Base-by-base conservation (phyloP, 768 basidiomycete genomes). In the Auriculariales sp. region DNA sequence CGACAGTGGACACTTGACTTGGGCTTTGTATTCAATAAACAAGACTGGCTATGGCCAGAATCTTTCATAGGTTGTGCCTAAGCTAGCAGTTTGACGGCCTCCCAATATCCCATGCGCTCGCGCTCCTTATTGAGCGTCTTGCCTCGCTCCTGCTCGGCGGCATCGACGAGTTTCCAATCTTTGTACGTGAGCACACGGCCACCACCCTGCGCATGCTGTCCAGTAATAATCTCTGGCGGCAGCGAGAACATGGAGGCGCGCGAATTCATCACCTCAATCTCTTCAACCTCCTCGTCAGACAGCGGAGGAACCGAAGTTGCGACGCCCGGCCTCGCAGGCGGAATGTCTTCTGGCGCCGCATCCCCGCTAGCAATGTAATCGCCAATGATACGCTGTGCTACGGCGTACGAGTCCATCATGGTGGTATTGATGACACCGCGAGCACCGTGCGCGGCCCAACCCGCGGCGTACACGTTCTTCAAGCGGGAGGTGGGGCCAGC, bases 361-460 rank as follows among this genome's bases (percentile, higher is more conserved):
- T 50, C 25, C 2, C 55, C 46, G 22, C 17, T 44, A 1, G 59
- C 50, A 33, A 64, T 59, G 15, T 73, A 71, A 56, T 93, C 91
- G 1, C 67, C 64, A 1, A 90, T 53, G 48, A 97, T 75, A 0
- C 73, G 67, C 32, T 84, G 79, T 2, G 87, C 83, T 2, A 88
- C 79, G 2, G 73, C 71, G 59, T 91, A 90, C 19, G 93, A 87
- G 60, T 95, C 75, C 64, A 89, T 78, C 91, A 99, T 91, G 29
- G 95, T 95, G 3, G 81, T 72, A 2, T 90, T 92, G 39, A 98
- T 71, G 11, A 98, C 92, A 9, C 93, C 93, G 48, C 78, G 81
- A 0, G 95, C 92, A 30, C 94, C 94, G 3, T 76, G 79, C 2
- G 89, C 83, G 2, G 89, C 83, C 95, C 95, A 99, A 9, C 94